These are phyloP conservation scores for Nowakowskiella sp. DNA, from an alignment of 192 early-diverging fungal species.

Conservation along the genomic window DNA sequence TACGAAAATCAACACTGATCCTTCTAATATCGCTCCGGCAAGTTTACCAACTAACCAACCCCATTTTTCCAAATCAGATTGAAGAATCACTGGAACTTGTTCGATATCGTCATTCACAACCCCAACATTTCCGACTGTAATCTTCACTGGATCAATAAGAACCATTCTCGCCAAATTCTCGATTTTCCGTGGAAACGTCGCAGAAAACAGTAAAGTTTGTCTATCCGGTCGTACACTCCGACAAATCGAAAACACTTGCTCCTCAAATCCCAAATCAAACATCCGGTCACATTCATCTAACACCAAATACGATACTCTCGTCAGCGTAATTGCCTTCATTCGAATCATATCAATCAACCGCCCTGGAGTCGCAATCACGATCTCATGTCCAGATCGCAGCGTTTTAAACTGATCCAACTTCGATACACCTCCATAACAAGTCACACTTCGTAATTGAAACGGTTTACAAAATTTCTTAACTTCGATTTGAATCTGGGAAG, in stretches of 20 bases:
- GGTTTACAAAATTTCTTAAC: conserved; percentile 73
- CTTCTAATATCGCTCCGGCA: conserved; percentile 42
- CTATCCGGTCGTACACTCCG: conserved; percentile 73
- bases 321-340: conserved; percentile 78
- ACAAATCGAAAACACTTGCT: conserved; percentile 71
- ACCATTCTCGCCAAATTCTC: conserved; percentile 66
- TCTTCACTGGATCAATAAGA: conserved; percentile 61
- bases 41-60: conserved; percentile 59
- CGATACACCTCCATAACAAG: conserved; percentile 72
- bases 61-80: conserved; percentile 66
- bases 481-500: conserved; percentile 70
- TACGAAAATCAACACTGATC: conserved; percentile 71
- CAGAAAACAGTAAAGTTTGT: conserved; percentile 73
- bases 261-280: conserved; percentile 55
- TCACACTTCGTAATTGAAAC: conserved; percentile 53
- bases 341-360: conserved; percentile 81
- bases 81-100: conserved; percentile 53
- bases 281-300: conserved; percentile 49
- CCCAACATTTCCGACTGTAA: conserved; percentile 62
- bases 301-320: conserved; percentile 53
- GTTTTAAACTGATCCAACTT: conserved; percentile 81
- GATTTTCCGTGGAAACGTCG: conserved; percentile 66
- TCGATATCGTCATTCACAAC: conserved; percentile 69
- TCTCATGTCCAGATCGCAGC: conserved; percentile 62
- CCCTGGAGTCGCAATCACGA: conserved; percentile 78